Percentiles rank a stretch among this genome's conserved stretches.
Conservation (phyloP, 192 early-diverging fungal species). For the Mortierella claussenii region DNA sequence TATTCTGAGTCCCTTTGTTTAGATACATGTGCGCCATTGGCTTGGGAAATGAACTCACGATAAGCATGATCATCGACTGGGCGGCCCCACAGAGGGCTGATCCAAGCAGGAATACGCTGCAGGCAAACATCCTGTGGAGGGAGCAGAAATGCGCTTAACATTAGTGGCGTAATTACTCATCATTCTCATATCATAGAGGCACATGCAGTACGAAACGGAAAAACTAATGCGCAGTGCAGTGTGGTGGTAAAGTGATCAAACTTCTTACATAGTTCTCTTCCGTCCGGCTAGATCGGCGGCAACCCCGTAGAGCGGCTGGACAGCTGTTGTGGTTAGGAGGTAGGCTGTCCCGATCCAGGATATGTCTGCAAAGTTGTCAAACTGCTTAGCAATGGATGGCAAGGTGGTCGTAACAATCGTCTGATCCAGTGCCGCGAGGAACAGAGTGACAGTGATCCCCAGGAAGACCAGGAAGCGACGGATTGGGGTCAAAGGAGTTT, state of each 20-base stretch:
- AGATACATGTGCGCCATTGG: too few relatives aligned
- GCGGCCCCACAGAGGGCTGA: constrained; percentile 73
- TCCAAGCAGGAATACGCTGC: constrained; percentile 71
- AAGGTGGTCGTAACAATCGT: constrained; percentile 71
- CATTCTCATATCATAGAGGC: neutral
- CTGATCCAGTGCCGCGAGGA: constrained; percentile 65
- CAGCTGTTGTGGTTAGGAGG: constrained; percentile 60
- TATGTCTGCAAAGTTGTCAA: constrained; percentile 67
- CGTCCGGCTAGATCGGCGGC: constrained; percentile 35
- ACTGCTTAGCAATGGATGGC: constrained; percentile 64
- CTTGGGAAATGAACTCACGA: too few relatives aligned
- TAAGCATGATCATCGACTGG: constrained; percentile 63
- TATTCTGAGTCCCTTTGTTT: too few relatives aligned
- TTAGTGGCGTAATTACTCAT: neutral
- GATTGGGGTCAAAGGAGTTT: constrained; percentile 25
- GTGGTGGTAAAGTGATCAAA: too few relatives aligned
- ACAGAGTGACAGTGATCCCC: constrained; percentile 55
- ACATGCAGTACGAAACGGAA: too few relatives aligned
- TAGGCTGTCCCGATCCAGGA: constrained; percentile 84
- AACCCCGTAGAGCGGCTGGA: constrained; percentile 40
- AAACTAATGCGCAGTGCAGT: too few relatives aligned
- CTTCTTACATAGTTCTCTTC: constrained; percentile 42
- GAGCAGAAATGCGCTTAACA: neutral
- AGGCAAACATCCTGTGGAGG: constrained; percentile 33
- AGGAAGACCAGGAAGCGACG: constrained; percentile 33